Evolutionary conservation across 495 filamentous ascomycete genomes (phyloP), one percentile per base, ranked within the genome.

Genomic region (Cenococcum geophilum): DNA sequence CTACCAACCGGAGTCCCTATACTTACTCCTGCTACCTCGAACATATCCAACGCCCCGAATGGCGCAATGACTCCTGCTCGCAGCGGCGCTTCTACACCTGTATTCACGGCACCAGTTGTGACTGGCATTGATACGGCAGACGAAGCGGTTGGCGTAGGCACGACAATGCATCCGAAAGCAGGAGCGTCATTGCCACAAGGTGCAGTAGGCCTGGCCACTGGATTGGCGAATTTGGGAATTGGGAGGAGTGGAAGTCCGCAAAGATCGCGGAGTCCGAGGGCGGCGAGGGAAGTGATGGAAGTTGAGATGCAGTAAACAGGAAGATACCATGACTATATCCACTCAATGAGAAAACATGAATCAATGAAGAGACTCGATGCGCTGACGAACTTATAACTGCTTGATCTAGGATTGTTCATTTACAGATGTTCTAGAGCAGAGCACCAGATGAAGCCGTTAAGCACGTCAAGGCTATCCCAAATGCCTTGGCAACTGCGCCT

Each of bases 271-370:
- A 55, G 53, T 54, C 43, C 49, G 20, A 65, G 54, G 51, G 20
- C 23, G 23, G 16, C 32, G 42, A 62, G 50, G 51, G 23, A 68
- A 58, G 62, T 62, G 48, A 57, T 68, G 62, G 66, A 68, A 50
- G 66, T 68, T 40, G 66, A 68, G 62, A 64, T 68, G 66, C 66
- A 68, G 47, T 68, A 65, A 20, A 25, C 5, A 23, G 14, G 49
- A 22, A 32, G 49, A 27, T 20, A 18, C 10, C 16, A 51, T 5
- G 18, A 51, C 27, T 32, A 32, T 6, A 32, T 32, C 27, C 27
- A 32, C 27, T 6, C 27, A 16, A 51, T 4, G 21, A 51, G 48
- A 51, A 20, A 27, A 22, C 14, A 51, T 1, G 48, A 32, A 45
- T 4, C 12, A 14, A 16, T 10, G 40, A 45, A 18, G 12, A 18